phyloP scores from a whole-genome alignment of 345 rosid species.

The Hevea brasiliensis region DNA sequence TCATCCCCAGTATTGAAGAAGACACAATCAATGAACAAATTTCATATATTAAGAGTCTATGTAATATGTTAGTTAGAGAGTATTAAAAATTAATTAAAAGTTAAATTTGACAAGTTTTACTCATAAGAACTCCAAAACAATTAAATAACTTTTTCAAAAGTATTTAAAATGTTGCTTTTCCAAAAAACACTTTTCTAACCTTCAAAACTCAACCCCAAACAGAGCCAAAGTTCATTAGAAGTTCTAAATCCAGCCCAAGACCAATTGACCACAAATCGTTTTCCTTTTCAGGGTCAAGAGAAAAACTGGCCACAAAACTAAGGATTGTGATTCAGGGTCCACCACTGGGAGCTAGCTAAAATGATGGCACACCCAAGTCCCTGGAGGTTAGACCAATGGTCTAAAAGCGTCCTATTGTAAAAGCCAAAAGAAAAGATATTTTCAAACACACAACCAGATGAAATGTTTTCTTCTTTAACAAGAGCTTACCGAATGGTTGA shows the following conservation, averaged over 20 bases:
- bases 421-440: neutral
- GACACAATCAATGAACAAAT: neutral
- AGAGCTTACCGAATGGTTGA: conserved; percentile 83
- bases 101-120: too few relatives aligned
- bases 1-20: neutral
- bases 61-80: too few relatives aligned
- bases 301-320: neutral
- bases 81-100: too few relatives aligned
- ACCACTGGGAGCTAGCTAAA: neutral
- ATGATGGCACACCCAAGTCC: neutral
- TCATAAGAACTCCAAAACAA: too few relatives aligned
- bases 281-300: neutral
- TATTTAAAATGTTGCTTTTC: too few relatives aligned
- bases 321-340: neutral
- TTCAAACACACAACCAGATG: neutral
- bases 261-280: neutral
- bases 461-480: neutral
- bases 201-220: too few relatives aligned
- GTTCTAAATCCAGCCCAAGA: too few relatives aligned
- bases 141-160: too few relatives aligned
- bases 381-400: neutral
- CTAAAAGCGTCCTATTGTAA: neutral
- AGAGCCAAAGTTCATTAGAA: neutral
- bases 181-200: too few relatives aligned
- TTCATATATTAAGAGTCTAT: neutral